phyloP scores from a whole-genome alignment of 2,329 filamentous ascomycete species.

The Ophiostoma fasciatum region DNA sequence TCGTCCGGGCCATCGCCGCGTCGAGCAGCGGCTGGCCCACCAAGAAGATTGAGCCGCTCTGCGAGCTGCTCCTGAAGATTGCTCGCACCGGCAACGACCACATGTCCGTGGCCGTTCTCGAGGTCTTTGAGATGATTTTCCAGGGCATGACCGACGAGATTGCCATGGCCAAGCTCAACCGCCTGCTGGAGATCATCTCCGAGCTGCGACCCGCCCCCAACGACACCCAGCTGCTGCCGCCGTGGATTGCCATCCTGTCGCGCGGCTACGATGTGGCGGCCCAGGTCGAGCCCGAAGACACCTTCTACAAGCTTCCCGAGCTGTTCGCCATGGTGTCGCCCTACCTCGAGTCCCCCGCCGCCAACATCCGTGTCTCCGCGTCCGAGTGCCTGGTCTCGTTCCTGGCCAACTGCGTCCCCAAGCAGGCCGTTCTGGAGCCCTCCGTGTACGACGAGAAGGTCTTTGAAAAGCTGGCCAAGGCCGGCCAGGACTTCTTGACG shows the following conservation, averaged over 20 bases:
- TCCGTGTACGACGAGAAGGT: conserved; percentile 88
- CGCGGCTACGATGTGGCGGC: conserved; percentile 88
- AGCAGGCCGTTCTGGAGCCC: conserved; percentile 69
- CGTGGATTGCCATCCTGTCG: conserved; percentile 92
- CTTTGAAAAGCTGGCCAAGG: conserved; percentile 64
- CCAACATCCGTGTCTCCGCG: conserved; percentile 87
- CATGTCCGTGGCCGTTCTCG: conserved; percentile 90
- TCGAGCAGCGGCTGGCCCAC: conserved; percentile 92
- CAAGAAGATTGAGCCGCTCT: conserved; percentile 84
- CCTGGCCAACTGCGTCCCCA: conserved; percentile 75
- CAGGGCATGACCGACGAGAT: conserved; percentile 80
- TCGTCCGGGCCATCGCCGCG: conserved; percentile 77
- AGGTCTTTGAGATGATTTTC: conserved; percentile 96
- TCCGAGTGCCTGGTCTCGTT: conserved; percentile 93
- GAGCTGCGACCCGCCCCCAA: conserved; percentile 84
- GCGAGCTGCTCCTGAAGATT: conserved; percentile 77
- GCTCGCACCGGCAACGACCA: conserved; percentile 86
- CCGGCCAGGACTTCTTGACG: conserved; percentile 59
- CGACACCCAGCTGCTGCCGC: conserved; percentile 85
- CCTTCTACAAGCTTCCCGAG: conserved; percentile 77
- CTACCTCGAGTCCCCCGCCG: conserved; percentile 74
- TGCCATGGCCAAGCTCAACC: conserved; percentile 76
- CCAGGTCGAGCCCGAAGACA: conserved; percentile 77
- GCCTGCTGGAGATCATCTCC: conserved; percentile 78
- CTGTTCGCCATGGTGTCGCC: conserved; percentile 66